Evolutionary conservation across 2,329 filamentous ascomycete species (phyloP).

Genomic region (Monosporascus sp.): DNA sequence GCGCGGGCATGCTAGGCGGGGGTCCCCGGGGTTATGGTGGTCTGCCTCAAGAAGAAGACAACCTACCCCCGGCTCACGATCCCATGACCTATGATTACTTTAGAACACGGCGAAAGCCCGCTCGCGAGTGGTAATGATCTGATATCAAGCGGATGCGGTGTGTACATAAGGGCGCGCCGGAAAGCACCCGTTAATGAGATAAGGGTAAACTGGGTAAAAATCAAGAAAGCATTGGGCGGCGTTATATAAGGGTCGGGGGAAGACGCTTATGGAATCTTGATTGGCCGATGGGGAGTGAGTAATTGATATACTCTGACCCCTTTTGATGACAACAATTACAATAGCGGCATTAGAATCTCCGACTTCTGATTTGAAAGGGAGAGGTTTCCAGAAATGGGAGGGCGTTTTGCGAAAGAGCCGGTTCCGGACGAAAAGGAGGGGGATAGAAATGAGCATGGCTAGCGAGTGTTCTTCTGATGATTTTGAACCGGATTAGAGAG

Average conservation of each 20-base stretch:
- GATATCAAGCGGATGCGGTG: not conserved
- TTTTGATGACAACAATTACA: too few relatives aligned
- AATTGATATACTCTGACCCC: too few relatives aligned
- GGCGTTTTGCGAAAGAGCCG: too few relatives aligned
- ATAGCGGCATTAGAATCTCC: too few relatives aligned
- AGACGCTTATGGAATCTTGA: too few relatives aligned
- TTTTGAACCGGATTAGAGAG: too few relatives aligned
- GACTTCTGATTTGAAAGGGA: too few relatives aligned
- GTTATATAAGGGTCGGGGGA: not conserved
- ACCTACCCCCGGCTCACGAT: conserved; percentile 29
- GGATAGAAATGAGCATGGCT: too few relatives aligned
- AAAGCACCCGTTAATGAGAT: not conserved
- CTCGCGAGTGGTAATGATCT: not conserved
- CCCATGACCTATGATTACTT: conserved; percentile 54
- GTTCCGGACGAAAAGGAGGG: too few relatives aligned
- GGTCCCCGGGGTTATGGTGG: conserved; percentile 56
- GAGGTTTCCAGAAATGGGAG: too few relatives aligned
- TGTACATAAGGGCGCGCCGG: not conserved
- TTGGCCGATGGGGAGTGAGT: too few relatives aligned
- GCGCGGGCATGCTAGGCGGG: conserved; percentile 47
- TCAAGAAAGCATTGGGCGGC: not conserved
- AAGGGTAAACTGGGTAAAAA: not conserved
- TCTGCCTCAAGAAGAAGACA: conserved; percentile 48
- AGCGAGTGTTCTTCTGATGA: too few relatives aligned
- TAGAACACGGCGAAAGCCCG: conserved; percentile 21